These are phyloP conservation scores for Beauveria bassiana DNA, from an alignment of 2,329 filamentous ascomycete species.

Conservation along the genomic window DNA sequence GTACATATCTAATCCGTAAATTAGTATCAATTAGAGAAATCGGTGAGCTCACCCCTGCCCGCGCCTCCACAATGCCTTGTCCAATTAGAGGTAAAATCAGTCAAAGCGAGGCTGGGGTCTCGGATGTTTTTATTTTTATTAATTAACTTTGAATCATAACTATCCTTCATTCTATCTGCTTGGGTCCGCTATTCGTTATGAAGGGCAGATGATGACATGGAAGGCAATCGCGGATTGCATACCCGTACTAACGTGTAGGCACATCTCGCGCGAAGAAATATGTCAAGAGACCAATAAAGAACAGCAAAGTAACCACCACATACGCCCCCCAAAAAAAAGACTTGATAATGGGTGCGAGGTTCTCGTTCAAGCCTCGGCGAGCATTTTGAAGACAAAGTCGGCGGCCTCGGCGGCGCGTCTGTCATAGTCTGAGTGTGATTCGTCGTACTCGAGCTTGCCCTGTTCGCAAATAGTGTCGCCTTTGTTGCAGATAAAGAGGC, in stretches of 20 bases:
- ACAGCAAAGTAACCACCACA: too few relatives aligned
- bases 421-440: slow-evolving; percentile 30
- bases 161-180: neutral
- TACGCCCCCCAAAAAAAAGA: too few relatives aligned
- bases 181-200: neutral
- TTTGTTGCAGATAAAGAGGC: slow-evolving; percentile 33
- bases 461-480: slow-evolving; percentile 30
- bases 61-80: neutral
- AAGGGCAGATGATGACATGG: too few relatives aligned
- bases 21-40: neutral
- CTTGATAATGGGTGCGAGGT: too few relatives aligned
- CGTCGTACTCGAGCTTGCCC: slow-evolving; percentile 25
- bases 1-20: too few relatives aligned
- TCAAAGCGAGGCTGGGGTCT: slow-evolving; percentile 3
- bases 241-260: too few relatives aligned
- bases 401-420: slow-evolving; percentile 19
- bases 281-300: too few relatives aligned
- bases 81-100: slow-evolving; percentile 1
- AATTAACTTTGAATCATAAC: neutral
- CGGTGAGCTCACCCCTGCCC: neutral
- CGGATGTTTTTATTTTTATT: neutral
- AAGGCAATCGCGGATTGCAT: too few relatives aligned
- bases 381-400: neutral
- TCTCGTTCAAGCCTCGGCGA: neutral
- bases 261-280: too few relatives aligned